Evolutionary conservation across 2,329 filamentous ascomycete species (phyloP).

Genomic region (Phialophora macrospora): DNA sequence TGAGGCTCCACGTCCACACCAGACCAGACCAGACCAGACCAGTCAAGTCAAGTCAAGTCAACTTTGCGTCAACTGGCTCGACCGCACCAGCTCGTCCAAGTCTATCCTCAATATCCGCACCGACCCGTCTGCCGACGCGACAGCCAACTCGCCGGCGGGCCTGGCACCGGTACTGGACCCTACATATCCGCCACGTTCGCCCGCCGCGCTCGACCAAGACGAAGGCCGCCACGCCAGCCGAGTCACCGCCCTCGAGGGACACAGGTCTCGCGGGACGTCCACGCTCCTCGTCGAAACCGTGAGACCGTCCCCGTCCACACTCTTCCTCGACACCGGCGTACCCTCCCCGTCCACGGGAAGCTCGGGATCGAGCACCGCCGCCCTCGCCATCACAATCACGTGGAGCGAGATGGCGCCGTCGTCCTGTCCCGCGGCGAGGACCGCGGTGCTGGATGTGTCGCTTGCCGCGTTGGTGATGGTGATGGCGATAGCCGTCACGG

Average conservation of each 20-base stretch:
- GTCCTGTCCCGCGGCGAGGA: constrained; percentile 56
- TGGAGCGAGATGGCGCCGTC: constrained; percentile 53
- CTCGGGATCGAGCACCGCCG: not conserved
- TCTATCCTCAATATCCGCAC: constrained; percentile 44
- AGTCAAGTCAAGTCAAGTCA: not conserved
- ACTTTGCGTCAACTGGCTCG: not conserved
- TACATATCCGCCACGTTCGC: no score
- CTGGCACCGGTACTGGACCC: not conserved
- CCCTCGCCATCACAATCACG: constrained; percentile 42
- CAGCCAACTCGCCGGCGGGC: constrained; percentile 26
- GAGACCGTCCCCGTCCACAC: not conserved
- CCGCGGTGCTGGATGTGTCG: constrained; percentile 35
- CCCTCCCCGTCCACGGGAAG: no score
- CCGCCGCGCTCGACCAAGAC: not conserved
- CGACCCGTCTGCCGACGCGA: constrained; percentile 35
- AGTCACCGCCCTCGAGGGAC: constrained; percentile 67
- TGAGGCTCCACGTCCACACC: no score
- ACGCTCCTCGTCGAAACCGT: constrained; percentile 37
- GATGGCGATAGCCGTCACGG: constrained; percentile 76
- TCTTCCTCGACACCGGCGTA: no score
- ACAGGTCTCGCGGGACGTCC: constrained; percentile 44
- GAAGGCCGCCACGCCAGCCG: constrained; percentile 72
- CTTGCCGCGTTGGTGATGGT: constrained; percentile 42
- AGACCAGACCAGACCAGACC: not conserved
- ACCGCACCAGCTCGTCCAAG: not conserved